Conservation (phyloP, 352 stramenopile species). For the Saprolegnia diclina region DNA sequence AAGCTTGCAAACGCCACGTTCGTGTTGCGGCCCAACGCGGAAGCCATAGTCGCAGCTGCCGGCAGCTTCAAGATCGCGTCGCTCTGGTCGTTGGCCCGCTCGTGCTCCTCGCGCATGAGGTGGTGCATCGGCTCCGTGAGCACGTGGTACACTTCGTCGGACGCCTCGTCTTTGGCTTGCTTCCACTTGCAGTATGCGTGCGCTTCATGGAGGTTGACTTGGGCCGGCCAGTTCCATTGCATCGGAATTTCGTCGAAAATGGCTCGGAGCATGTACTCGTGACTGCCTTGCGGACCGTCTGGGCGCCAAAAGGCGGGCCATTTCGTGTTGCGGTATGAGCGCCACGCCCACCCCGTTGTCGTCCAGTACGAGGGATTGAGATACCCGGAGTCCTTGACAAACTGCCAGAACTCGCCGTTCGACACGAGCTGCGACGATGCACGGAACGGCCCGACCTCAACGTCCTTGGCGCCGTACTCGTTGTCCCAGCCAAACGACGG, state of each 20-base stretch:
- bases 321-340: conserved; percentile 93
- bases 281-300: conserved; percentile 85
- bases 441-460: conserved; percentile 84
- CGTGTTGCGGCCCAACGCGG: conserved; percentile 71
- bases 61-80: conserved; percentile 79
- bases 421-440: conserved; percentile 90
- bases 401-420: conserved; percentile 95
- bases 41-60: conserved; percentile 38
- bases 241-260: conserved; percentile 90
- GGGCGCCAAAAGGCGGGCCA: conserved; percentile 94
- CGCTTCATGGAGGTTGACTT: conserved; percentile 96
- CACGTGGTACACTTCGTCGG: conserved; percentile 71
- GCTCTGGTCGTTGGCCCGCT: conserved; percentile 35
- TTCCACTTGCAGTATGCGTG: conserved; percentile 91
- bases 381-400: conserved; percentile 93
- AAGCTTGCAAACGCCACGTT: conserved; percentile 91
- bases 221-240: conserved; percentile 94
- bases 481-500: conserved; percentile 97
- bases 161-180: conserved; percentile 51
- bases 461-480: conserved; percentile 89
- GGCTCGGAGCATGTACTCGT: conserved; percentile 91
- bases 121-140: conserved; percentile 92
- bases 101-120: conserved; percentile 65
- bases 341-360: conserved; percentile 91
- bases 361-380: conserved; percentile 85